Base-by-base conservation (phyloP, 2,329 filamentous ascomycete genomes). In the Colletotrichum falcatum region DNA sequence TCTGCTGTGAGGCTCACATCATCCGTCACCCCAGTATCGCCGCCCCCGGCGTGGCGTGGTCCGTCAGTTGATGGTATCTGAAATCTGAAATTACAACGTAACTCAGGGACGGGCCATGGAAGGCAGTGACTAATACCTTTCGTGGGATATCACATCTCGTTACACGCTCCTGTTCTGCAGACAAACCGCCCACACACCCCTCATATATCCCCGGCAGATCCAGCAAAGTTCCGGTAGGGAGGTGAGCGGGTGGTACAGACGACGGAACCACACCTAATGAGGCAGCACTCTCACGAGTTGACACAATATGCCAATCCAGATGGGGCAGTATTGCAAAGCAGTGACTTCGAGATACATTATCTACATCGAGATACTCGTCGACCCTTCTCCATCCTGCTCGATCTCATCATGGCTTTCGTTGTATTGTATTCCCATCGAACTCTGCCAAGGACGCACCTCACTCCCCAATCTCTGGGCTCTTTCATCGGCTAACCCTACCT, bases 341-440 rank as follows among this genome's bases (percentile, higher is more conserved):
- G 12, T 28, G 58, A 63, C 48, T 18, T n/a, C 30, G 28, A 30
- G 30, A 55, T 61, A 63, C 64, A 48, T 39, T 35, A 9, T 63
- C 53, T 62, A 63, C 65, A 55, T 69, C n/a, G 33, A 35, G 12
- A 18, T 56, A 39, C 54, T 56, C 12, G 35, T 26, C 8, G 8
- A 2, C n/a, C 61, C 28, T 39, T 9, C 9, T 53, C 63, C 23
- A 44, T 39, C 20, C 16, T 37, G 5, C 5, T 14, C 18, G 18
- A 51, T 46, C 42, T 59, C 44, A 44, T 28, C 51, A 35, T 54
- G 20, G 26, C n/a, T 26, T 26, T 30, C 42, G 46, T 35, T 70
- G 59, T 64, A 33, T 68, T 18, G 7, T 55, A 62, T 59, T n/a
- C n/a, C n/a, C n/a, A n/a, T n/a, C n/a, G n/a, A n/a, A n/a, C 37